Evolutionary conservation across 257 asterid species (phyloP).

Genomic region (Perilla frutescens): DNA sequence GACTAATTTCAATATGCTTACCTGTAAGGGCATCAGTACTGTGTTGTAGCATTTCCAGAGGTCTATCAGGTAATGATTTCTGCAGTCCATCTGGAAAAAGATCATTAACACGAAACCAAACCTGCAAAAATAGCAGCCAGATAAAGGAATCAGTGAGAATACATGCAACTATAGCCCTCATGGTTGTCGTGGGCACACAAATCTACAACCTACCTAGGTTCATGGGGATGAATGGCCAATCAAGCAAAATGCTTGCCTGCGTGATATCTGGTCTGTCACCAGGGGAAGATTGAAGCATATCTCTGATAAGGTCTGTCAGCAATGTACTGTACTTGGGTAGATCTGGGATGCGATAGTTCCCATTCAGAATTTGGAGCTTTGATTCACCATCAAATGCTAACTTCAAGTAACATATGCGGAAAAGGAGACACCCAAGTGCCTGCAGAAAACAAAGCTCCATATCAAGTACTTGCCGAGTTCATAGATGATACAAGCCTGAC

Average conservation of each 20-base stretch:
- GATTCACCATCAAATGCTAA: slow-evolving; percentile 98
- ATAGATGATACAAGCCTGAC: slow-evolving; percentile 15
- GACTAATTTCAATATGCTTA: slow-evolving; percentile 36
- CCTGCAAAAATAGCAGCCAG: slow-evolving; percentile 55
- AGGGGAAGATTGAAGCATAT: slow-evolving; percentile 89
- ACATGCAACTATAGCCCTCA: slow-evolving; percentile 54
- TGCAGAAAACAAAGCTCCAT: slow-evolving; percentile 43
- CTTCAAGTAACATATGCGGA: slow-evolving; percentile 92
- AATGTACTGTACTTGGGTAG: slow-evolving; percentile 79
- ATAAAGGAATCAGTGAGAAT: slow-evolving; percentile 40
- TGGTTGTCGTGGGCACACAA: slow-evolving; percentile 61
- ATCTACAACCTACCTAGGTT: slow-evolving; percentile 85
- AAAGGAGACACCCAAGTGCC: slow-evolving; percentile 99
- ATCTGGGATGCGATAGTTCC: slow-evolving; percentile 94
- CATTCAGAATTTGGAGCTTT: slow-evolving; percentile 91
- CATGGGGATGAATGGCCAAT: slow-evolving; percentile 89
- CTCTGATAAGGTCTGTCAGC: slow-evolving; percentile 74
- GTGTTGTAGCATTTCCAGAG: slow-evolving; percentile 72
- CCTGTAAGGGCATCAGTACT: slow-evolving; percentile 67
- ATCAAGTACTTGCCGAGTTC: slow-evolving; percentile 15
- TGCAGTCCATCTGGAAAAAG: slow-evolving; percentile 82
- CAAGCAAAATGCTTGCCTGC: slow-evolving; percentile 99
- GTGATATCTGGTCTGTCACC: slow-evolving; percentile 94
- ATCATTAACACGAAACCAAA: slow-evolving; percentile 93
- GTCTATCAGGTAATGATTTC: slow-evolving; percentile 81